Evolutionary conservation across 192 early-diverging fungal species (phyloP).

Genomic region (Coemansia sp.): DNA sequence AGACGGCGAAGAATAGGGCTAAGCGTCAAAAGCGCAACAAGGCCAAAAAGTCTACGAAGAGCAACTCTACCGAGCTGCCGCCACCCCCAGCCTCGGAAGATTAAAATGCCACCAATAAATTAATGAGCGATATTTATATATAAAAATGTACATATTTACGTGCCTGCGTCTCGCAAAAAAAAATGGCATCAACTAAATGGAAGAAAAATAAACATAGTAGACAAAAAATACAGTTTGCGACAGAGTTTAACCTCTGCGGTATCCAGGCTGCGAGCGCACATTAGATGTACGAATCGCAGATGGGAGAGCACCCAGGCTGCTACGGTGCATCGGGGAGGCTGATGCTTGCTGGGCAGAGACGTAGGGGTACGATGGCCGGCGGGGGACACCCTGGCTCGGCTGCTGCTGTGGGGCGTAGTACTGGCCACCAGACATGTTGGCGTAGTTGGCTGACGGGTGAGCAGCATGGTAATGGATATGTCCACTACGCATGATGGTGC

Average conservation of each 20-base stretch:
- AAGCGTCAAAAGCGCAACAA: slow-evolving; percentile 81
- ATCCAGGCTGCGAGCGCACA: slow-evolving; percentile 25
- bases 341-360: slow-evolving; percentile 2
- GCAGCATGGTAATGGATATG: not conserved
- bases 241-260: slow-evolving; percentile 7
- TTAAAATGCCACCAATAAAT: not conserved
- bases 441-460: not conserved
- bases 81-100: not conserved
- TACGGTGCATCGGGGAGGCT: slow-evolving; percentile 17
- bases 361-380: slow-evolving; percentile 8
- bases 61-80: not conserved
- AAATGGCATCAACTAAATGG: not conserved
- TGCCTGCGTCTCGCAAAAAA: not conserved
- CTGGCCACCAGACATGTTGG: not conserved
- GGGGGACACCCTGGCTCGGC: not conserved
- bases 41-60: slow-evolving; percentile 45
- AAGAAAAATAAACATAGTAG: not conserved
- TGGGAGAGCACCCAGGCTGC: slow-evolving; percentile 20
- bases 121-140: not conserved
- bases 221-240: slow-evolving; percentile 5
- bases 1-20: slow-evolving; percentile 86
- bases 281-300: slow-evolving; percentile 24
- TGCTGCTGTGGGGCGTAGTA: not conserved
- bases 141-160: slow-evolving; percentile 10
- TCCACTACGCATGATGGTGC: not conserved